Base-by-base conservation (phyloP, 768 basidiomycete species). In the Lactarius akahatsu region DNA sequence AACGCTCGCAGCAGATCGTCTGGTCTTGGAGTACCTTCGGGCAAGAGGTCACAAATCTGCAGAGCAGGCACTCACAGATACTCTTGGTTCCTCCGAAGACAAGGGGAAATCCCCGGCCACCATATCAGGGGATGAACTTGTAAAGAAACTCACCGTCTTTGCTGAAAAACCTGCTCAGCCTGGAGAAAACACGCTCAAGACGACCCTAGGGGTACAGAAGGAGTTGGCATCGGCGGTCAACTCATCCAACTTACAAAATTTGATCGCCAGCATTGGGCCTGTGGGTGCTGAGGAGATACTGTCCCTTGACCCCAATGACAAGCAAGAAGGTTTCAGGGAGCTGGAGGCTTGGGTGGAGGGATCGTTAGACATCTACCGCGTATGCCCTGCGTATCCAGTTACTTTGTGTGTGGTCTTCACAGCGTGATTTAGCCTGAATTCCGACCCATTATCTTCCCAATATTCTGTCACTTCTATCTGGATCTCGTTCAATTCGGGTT, bases 391-490 rank as follows among this genome's bases (percentile, higher is more conserved):
- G 6, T 32, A 47, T 36, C 28, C 28, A 26, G 26, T 41, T 20
- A 36, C 61, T 40, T 43, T 41, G 57, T 57, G 57, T 57, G 43
- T 57, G 63, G 13, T 38, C 30, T 50, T 68, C 41, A 70, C 64
- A 56, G 45, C 57, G 23, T 45, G 15, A 64, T 56, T 18, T 74
- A 98, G 91, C 93, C 94, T 62, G 96, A 99, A 77, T 91, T 99
- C 72, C 84, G 91, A 55, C 95, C 93, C 55, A 90, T 99, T 41
- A 78, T 97, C 18, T 97, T 95, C 74, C 97, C 97, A 3, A 91
- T 99, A 68, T 98, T 98, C 74, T 94, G 92, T 59, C 94, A 99
- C 77, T 98, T 98, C 74, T 98, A 96, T 76, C 82, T 99, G 36
- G 96, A 98, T 75, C 83, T 99, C 58, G 87, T 98, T 57, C 89